A percentile compares a stretch with the other conserved stretches of the same genome.
These are phyloP conservation scores for Lipomyces orientalis DNA, from an alignment of 805 yeast genomes.

Conservation along the genomic window DNA sequence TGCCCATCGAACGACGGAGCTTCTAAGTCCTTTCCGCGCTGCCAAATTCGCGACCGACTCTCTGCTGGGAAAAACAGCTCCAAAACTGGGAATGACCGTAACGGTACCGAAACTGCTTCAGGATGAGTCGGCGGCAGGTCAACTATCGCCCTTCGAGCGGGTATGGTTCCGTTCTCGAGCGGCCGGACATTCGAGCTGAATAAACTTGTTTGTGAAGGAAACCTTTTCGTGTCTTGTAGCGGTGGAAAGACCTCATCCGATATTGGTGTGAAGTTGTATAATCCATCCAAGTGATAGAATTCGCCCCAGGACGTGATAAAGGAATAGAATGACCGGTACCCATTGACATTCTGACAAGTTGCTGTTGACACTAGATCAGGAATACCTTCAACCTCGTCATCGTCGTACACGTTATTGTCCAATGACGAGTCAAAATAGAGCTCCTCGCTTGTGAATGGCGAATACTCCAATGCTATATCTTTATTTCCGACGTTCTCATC, in stretches of 20 bases:
- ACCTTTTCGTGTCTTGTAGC: not conserved
- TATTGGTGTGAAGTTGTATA: conserved; percentile 32
- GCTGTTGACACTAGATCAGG: not conserved
- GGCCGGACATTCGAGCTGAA: conserved; percentile 23
- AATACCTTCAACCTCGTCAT: not conserved
- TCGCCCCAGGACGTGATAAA: conserved; percentile 45
- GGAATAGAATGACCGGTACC: conserved; percentile 43
- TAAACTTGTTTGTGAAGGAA: not conserved
- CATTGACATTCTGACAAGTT: conserved; percentile 18
- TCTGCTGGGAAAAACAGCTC: conserved; percentile 34
- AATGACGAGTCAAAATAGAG: not conserved
- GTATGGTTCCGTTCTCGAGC: conserved; percentile 1
- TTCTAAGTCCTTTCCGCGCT: conserved; percentile 26
- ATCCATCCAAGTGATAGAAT: conserved; percentile 42
- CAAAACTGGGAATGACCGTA: conserved; percentile 17
- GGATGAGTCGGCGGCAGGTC: conserved; percentile 35
- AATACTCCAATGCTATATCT: not conserved
- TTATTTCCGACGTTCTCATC: not conserved
- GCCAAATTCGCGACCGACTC: conserved; percentile 14
- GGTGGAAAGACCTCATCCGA: conserved; percentile 23
- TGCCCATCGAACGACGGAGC: conserved; percentile 36
- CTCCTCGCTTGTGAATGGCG: not conserved
- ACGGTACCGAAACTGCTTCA: conserved; percentile 27
- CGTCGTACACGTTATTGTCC: not conserved
- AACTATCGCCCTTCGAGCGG: conserved; percentile 21